Conservation (phyloP, 805 yeast species). For the Ogataea allantospora region DNA sequence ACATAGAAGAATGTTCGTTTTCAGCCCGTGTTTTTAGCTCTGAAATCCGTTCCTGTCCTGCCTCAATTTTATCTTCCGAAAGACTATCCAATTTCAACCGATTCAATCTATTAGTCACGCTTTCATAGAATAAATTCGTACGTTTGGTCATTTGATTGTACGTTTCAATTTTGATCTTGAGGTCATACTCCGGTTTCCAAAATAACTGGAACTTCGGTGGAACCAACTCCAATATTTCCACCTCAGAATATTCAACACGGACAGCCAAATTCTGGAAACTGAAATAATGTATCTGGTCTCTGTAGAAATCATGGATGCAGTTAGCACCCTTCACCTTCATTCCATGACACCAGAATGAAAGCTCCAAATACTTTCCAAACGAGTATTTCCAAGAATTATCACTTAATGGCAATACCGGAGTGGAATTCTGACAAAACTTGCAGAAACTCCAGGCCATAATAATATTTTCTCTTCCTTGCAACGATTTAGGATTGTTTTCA, state of each 20-base stretch:
- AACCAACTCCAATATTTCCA: constrained; percentile 75
- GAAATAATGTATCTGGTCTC: constrained; percentile 81
- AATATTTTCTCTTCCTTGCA: constrained; percentile 62
- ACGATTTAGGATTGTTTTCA: constrained; percentile 55
- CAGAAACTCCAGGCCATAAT: constrained; percentile 92
- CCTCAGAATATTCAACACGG: constrained; percentile 69
- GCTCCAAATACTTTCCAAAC: constrained; percentile 88
- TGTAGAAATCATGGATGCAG: constrained; percentile 79
- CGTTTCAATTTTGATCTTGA: constrained; percentile 63
- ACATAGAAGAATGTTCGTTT: constrained; percentile 48
- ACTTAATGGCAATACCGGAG: constrained; percentile 80
- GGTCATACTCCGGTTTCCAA: constrained; percentile 72
- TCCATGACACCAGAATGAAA: constrained; percentile 73
- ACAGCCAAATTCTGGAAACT: constrained; percentile 78
- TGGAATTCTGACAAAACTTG: constrained; percentile 67
- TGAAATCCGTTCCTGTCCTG: constrained; percentile 58
- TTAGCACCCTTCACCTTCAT: constrained; percentile 54
- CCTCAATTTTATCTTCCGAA: constrained; percentile 65
- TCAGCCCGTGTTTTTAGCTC: constrained; percentile 54
- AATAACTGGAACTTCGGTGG: constrained; percentile 70
- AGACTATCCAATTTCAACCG: constrained; percentile 79
- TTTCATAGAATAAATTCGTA: constrained; percentile 62
- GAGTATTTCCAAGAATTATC: constrained; percentile 88
- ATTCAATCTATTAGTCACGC: constrained; percentile 65
- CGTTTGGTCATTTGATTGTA: constrained; percentile 53